These are phyloP conservation scores for Plasmodium relictum DNA, from an alignment of 169 alveolate species.

Conservation along the genomic window DNA sequence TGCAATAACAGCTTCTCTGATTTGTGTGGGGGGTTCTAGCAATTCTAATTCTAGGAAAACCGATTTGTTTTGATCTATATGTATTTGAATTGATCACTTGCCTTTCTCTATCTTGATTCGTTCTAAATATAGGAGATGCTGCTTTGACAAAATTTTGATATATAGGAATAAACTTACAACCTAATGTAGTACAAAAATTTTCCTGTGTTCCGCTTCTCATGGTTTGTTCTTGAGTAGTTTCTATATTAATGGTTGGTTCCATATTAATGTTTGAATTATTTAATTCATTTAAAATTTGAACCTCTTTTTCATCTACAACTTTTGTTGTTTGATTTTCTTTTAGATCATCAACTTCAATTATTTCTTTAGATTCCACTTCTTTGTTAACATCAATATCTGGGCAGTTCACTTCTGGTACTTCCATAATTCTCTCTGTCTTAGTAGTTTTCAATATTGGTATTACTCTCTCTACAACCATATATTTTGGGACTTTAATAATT, in stretches of 20 bases:
- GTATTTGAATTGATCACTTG: constrained; percentile 33
- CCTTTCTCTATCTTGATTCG: constrained; percentile 44
- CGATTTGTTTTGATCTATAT: constrained; percentile 36
- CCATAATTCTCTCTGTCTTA: constrained; percentile 79
- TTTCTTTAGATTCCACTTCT: constrained; percentile 79
- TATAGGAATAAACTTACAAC: constrained; percentile 49
- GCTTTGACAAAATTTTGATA: constrained; percentile 25
- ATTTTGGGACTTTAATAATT: constrained; percentile 86
- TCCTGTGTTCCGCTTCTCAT: constrained; percentile 28
- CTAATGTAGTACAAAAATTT: constrained; percentile 41
- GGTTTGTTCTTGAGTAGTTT: constrained; percentile 40
- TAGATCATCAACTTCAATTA: constrained; percentile 33
- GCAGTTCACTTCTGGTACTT: constrained; percentile 81
- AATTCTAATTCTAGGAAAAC: constrained; percentile 72
- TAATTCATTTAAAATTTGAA: constrained; percentile 34
- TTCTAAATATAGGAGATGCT: constrained; percentile 16
- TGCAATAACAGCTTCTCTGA: constrained; percentile 61
- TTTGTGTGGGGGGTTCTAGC: constrained; percentile 51
- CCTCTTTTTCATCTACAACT: constrained; percentile 30
- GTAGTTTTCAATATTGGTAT: constrained; percentile 88
- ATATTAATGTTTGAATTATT: constrained; percentile 26
- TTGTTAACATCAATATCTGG: constrained; percentile 65
- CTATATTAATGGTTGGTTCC: constrained; percentile 35
- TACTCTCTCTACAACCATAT: constrained; percentile 88
- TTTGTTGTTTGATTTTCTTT: constrained; percentile 64